phyloP scores from a whole-genome alignment of 768 basidiomycete genomes.

The Naganishia kalamii region DNA sequence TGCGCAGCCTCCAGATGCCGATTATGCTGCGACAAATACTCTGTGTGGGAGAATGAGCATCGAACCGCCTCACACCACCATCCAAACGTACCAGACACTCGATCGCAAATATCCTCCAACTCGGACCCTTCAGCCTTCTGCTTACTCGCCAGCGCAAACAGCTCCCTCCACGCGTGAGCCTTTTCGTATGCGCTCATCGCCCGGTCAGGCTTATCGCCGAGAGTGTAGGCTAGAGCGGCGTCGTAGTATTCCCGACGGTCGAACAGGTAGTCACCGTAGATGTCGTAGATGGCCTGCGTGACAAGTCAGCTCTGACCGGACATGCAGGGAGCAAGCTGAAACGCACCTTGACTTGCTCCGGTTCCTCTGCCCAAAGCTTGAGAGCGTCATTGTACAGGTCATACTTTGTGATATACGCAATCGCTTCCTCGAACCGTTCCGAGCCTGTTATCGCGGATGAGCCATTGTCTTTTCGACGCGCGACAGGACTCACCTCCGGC shows the following conservation, averaged over 20 bases:
- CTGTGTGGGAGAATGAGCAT: slow-evolving; percentile 48
- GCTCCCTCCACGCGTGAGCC: slow-evolving; percentile 80
- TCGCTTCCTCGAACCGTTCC: slow-evolving; percentile 69
- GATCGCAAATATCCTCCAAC: slow-evolving; percentile 61
- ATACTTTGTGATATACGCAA: slow-evolving; percentile 71
- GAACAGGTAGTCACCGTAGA: slow-evolving; percentile 82
- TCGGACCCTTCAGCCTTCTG: slow-evolving; percentile 56
- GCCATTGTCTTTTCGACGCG: neutral
- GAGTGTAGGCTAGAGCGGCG: slow-evolving; percentile 69
- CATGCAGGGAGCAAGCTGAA: too few relatives aligned
- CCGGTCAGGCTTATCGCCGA: slow-evolving; percentile 60
- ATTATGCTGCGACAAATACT: slow-evolving; percentile 74
- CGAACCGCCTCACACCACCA: neutral
- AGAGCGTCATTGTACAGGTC: slow-evolving; percentile 69
- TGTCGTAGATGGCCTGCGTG: slow-evolving; percentile 43
- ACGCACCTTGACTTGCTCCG: slow-evolving; percentile 58
- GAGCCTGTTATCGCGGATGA: slow-evolving; percentile 51
- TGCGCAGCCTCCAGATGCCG: slow-evolving; percentile 71
- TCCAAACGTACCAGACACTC: slow-evolving; percentile 65
- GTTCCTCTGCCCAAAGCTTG: slow-evolving; percentile 61
- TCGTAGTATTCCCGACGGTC: slow-evolving; percentile 75
- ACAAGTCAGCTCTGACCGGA: neutral
- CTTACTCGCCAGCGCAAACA: slow-evolving; percentile 70
- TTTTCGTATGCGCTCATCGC: slow-evolving; percentile 85
- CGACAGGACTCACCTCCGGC: slow-evolving; percentile 56